Evolutionary conservation across 805 yeast species (phyloP).

Genomic region (Hanseniaspora vineae): DNA sequence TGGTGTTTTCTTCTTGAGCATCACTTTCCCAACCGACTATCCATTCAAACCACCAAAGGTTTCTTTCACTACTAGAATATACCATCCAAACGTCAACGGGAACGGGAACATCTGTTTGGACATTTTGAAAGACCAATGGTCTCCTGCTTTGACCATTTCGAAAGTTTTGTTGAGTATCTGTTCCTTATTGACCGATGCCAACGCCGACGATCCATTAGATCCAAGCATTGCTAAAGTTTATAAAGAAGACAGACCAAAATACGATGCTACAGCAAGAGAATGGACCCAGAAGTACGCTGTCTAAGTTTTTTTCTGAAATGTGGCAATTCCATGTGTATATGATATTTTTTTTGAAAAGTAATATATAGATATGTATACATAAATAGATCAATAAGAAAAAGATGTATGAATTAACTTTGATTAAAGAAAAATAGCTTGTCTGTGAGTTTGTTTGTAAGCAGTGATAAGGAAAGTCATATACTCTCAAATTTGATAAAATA

Average conservation of each 20-base stretch:
- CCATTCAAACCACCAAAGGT: conserved; percentile 98
- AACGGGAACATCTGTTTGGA: conserved; percentile 95
- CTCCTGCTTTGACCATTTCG: conserved; percentile 94
- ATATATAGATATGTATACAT: conserved; percentile 2
- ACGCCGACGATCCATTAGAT: conserved; percentile 97
- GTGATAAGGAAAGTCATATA: no score
- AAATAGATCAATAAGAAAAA: neutral
- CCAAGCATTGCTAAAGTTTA: conserved; percentile 96
- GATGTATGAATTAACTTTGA: no score
- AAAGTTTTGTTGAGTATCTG: conserved; percentile 91
- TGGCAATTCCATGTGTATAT: no score
- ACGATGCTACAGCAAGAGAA: conserved; percentile 94
- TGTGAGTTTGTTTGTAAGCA: no score
- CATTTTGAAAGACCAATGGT: conserved; percentile 96
- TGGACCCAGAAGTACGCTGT: conserved; percentile 99
- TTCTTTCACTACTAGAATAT: conserved; percentile 85
- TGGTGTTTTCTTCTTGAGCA: conserved; percentile 91
- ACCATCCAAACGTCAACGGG: conserved; percentile 94
- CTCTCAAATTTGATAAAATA: no score
- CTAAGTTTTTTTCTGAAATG: conserved; percentile 20
- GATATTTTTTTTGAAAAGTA: no score
- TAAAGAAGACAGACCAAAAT: conserved; percentile 85
- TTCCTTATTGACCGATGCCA: conserved; percentile 92
- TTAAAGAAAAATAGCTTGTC: no score
- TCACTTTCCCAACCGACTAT: conserved; percentile 97